Evolutionary conservation across 2,329 filamentous ascomycete genomes (phyloP), one percentile per base, ranked within the genome.

Genomic region (Nemania sp.): DNA sequence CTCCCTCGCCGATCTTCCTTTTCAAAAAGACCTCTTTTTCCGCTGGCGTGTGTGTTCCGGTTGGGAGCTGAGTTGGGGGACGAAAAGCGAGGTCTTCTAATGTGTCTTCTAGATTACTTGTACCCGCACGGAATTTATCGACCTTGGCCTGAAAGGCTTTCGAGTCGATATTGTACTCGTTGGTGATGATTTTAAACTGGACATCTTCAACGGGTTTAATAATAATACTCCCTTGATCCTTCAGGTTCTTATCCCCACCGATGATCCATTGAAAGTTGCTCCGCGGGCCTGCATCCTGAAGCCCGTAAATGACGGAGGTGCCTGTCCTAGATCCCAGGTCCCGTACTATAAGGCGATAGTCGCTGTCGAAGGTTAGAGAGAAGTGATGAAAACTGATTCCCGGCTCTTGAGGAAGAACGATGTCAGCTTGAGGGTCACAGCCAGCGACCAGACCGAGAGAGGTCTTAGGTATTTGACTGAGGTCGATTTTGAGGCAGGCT

Each of bases 341-440:
- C 22, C 58, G 22, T 24, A 62, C 58, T 8, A 62, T n/a, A 35
- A 62, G 49, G 58, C 58, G 24, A 20, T 62, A 62, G 43, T 35
- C 58, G 38, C 38, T 47, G 24, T 62, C 24, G 47, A 62, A 62
- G 26, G 58, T 62, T 2, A 62, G 38, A n/a, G 58, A 52, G 47
- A 62, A 52, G 29, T 62, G 58, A n/a, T 41, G 47, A n/a, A 41
- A 52, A 24, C 58, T 62, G 15, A 62, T 29, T 20, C 58, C 58
- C 3, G 51, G 26, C 8, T 26, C 4, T 4, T 53, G 11, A 13
- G 51, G 51, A 29, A 53, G 51, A 27, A 18, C 13, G 7, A 53
- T 29, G 13, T 53, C 51, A 6, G 51, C 24, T 18, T 18, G 5
- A 24, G 24, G 24, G 26, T 32, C 51, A 7, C 26, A 32, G 7